Base-by-base conservation (phyloP, 2,329 filamentous ascomycete species). In the Colletotrichum sublineola region DNA sequence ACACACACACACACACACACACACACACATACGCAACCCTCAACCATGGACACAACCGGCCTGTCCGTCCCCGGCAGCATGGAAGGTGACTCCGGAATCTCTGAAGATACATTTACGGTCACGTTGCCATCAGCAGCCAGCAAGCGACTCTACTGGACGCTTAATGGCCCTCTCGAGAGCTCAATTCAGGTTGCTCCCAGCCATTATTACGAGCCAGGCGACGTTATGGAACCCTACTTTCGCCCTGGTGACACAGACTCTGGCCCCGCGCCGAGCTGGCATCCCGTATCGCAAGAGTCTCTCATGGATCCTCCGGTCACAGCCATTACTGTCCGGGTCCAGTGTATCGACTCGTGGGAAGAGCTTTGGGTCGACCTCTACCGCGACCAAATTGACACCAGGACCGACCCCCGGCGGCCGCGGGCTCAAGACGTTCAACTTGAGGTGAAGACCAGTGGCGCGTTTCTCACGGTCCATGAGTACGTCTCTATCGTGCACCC, bases 391-490 rank as follows among this genome's bases (percentile, higher is more conserved):
- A n/a, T 31, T n/a, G 57, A 71, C 40, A 57, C 31, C 0, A 33
- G 12, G 15, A 67, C 1, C 18, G 38, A 71, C n/a, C 36, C 63
- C 33, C 29, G 14, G 29, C 68, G 56, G n/a, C 68, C 68, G 33
- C 63, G 57, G 15, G 15, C 57, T 7, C 24, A 70, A n/a, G 40
- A 73, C 36, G 24, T 60, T 2, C 67, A 71, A 7, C 72, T 75
- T 33, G 74, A 74, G 50, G 61, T 67, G 42, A 67, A 57, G 5
- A n/a, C 69, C 29, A 31, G 46, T 11, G 61, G 72, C n/a, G 74
- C 63, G 44, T 75, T 75, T 52, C 57, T 77, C 31, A 76, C 76
- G 11, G 24, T 77, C 5, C 75, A 77, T 61, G 76, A 77, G 18
- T 77, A 75, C 65, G 46, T 77, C 24, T 71, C 71, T 14, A 70